Base-by-base conservation (phyloP, 345 rosid genomes). In the Trapa bicornis region DNA sequence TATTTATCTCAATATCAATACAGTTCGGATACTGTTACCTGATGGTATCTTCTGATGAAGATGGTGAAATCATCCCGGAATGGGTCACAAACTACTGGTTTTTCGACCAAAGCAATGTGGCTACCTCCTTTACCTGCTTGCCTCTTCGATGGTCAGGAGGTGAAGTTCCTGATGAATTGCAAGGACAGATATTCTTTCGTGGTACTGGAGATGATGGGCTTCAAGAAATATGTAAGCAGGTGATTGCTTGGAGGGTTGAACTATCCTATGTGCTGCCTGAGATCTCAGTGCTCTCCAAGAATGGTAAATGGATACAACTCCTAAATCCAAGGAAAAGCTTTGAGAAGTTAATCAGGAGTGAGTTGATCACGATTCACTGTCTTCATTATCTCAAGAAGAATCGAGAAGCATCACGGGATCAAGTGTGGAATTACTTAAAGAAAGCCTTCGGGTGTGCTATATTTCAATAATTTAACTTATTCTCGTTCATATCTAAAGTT, bases 161-260 rank as follows among this genome's bases (percentile, higher is more conserved):
- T 36, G 77, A 80, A 35, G 37, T 43, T 13, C 58, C 41, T 14
- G 60, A 45, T 13, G 65, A 69, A 3, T 41, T 17, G 9, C 63
- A 62, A n/a, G 52, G 64, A 2, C 54, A 65, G 47, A 72, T 85
- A 32, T 79, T 70, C 62, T 43, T 85, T 72, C 29, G 64, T 9
- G 85, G 86, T 6, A 68, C 64, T 37, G 74, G 58, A 43, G 78
- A 75, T 35, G 71, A 74, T 62, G 89, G 86, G 71, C 78, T 74
- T 41, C 74, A 65, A 72, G 75, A 62, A 47, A 48, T 85, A 9
- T 69, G 71, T 75, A 66, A 72, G 78, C 75, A 54, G 41, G 82
- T 80, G 29, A 66, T 64, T 9, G 83, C 80, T 15, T 85, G 86
- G 85, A 82, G 67, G 66, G 79, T 77, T 67, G 78, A 82, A 42